Base-by-base conservation (phyloP, 78 protist genomes). In the Cavenderia fasciculata region DNA sequence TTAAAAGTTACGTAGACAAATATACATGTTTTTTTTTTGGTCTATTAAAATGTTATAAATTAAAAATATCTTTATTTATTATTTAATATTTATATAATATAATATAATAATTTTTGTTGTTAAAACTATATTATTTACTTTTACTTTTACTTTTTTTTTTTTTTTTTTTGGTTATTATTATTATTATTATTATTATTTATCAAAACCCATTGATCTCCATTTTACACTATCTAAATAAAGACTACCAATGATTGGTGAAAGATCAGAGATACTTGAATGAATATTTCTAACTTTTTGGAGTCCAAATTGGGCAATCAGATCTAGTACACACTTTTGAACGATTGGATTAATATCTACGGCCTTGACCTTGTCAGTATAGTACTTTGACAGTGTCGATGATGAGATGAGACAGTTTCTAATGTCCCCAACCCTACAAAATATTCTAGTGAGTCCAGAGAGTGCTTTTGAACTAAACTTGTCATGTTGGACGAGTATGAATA, bases 231-330 rank as follows among this genome's bases (percentile, higher is more conserved):
- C 90, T 31, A 82, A 82, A 47, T 66, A 82, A 3, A 68, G 27
- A 33, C 78, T 47, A 44, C 59, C 44, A 27, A 74, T 52, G 21
- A 41, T 56, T 29, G 66, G 65, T 52, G 34, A 18, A 14, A 40
- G 41, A 23, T 76, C 86, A 19, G 43, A 31, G 8, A 82, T 31
- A 8, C 51, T 29, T 5, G 78, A 36, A 56, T 66, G 65, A 44
- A 82, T 82, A 31, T 46, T 65, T 65, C 90, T 65, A 41, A 82
- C 90, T 57, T 82, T 82, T 82, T 82, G 90, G 25, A 82, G 61
- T 31, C 90, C 90, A 82, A 54, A 34, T 18, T 43, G 38, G 27
- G 78, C 23, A 25, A 82, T 68, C n/a, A 82, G 31, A 56, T 70
- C 46, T 57, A 82, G 49, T 10, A 82, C 44, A 27, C 79, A 65